These are phyloP conservation scores for Naganishia antarctica DNA, from an alignment of 768 basidiomycete species.

Conservation along the genomic window DNA sequence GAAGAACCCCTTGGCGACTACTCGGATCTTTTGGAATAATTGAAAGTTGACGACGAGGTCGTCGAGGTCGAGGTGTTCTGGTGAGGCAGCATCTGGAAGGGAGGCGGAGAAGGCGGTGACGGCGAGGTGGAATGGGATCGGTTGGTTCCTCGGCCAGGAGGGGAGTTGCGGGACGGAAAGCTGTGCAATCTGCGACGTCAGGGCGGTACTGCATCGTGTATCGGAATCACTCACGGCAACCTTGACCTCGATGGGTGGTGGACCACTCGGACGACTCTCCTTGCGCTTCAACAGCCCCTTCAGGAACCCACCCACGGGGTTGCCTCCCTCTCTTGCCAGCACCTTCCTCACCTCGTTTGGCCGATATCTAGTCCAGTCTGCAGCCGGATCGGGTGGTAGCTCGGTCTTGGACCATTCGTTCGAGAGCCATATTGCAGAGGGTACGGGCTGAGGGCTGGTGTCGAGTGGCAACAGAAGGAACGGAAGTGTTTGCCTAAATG, in stretches of 20 bases:
- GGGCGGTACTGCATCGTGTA: neutral
- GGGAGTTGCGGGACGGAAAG: neutral
- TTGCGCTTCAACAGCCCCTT: neutral
- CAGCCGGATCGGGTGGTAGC: neutral
- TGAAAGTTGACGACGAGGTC: conserved; percentile 1
- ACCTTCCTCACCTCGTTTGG: conserved; percentile 3
- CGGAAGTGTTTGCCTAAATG: neutral
- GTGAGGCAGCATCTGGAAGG: neutral
- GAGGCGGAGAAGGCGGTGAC: neutral
- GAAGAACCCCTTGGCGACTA: neutral
- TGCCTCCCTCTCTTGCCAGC: no score
- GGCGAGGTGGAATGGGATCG: neutral
- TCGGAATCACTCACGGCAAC: neutral
- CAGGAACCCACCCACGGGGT: neutral
- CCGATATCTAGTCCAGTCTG: neutral
- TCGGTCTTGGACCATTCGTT: neutral
- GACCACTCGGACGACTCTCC: neutral
- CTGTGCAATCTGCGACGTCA: neutral
- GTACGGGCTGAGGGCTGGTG: neutral
- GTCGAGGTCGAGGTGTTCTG: neutral
- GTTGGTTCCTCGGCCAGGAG: conserved; percentile 7
- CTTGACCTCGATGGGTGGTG: neutral
- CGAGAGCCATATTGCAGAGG: neutral
- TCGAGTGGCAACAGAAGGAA: conserved; percentile 1
- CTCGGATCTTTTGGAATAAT: conserved; percentile 9